Conservation (phyloP, 257 asterid genomes). For the Craterostigma plantagineum region DNA sequence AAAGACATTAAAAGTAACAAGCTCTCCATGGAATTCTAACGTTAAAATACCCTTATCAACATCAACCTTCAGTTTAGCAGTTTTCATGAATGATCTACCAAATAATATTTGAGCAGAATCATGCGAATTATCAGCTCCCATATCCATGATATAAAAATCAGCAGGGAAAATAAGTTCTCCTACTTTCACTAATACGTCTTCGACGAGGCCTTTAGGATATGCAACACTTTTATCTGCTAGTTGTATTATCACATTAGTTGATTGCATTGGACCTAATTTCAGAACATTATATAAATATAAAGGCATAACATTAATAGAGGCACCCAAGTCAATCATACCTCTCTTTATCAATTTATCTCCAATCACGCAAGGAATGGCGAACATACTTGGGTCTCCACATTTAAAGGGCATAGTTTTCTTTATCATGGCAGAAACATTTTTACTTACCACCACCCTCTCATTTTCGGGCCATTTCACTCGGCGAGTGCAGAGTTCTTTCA, state of each 20-base stretch:
- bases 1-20: neutral
- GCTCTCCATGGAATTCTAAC: neutral
- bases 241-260: neutral
- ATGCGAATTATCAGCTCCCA: neutral
- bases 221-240: neutral
- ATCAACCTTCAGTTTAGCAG: neutral
- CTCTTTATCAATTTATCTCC: neutral
- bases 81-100: neutral
- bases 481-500: constrained; percentile 1
- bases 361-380: neutral
- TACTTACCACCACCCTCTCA: neutral
- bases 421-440: neutral
- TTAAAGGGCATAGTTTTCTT: neutral
- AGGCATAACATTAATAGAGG: constrained; percentile 3
- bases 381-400: constrained; percentile 1
- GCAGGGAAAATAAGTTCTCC: neutral
- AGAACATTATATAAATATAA: neutral
- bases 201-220: neutral
- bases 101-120: neutral
- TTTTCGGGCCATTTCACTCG: neutral
- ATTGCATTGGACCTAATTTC: neutral
- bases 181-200: constrained; percentile 1
- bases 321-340: neutral
- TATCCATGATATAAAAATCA: neutral
- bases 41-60: neutral